A percentile compares a stretch with the other conserved stretches of the same genome.
Conservation (phyloP, 768 basidiomycete genomes). For the Rhodocollybia butyracea region DNA sequence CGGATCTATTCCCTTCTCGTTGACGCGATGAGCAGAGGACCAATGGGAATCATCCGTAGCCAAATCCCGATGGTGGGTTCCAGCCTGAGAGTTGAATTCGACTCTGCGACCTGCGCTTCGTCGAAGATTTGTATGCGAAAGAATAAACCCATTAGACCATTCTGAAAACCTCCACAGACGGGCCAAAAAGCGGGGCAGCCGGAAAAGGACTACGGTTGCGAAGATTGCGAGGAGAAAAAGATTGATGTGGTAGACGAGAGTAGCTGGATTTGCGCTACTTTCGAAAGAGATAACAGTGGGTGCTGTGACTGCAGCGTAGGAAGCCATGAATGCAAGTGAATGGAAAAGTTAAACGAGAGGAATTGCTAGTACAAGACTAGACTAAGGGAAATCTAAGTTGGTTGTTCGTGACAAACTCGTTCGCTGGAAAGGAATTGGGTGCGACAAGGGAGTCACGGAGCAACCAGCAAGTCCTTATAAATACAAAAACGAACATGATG, state of each 20-base stretch:
- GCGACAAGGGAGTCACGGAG: no score
- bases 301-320: not conserved
- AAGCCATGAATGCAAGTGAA: not conserved
- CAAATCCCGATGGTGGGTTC: not conserved
- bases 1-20: constrained; percentile 1
- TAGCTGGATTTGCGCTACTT: not conserved
- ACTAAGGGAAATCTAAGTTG: no score
- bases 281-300: not conserved
- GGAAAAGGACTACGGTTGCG: constrained; percentile 36
- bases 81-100: constrained; percentile 1
- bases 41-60: constrained; percentile 6
- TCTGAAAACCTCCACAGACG: constrained; percentile 51
- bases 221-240: constrained; percentile 44
- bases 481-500: no score
- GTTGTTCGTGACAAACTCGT: no score
- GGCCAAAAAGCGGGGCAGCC: constrained; percentile 48
- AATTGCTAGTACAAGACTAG: not conserved
- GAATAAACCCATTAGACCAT: constrained; percentile 52
- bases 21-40: constrained; percentile 1
- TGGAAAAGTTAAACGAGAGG: not conserved
- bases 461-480: no score
- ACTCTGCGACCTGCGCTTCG: not conserved
- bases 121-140: constrained; percentile 25
- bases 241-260: constrained; percentile 38
- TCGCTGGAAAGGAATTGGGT: no score